Base-by-base conservation (phyloP, 2,329 filamentous ascomycete genomes). In the Fusarium sp. region DNA sequence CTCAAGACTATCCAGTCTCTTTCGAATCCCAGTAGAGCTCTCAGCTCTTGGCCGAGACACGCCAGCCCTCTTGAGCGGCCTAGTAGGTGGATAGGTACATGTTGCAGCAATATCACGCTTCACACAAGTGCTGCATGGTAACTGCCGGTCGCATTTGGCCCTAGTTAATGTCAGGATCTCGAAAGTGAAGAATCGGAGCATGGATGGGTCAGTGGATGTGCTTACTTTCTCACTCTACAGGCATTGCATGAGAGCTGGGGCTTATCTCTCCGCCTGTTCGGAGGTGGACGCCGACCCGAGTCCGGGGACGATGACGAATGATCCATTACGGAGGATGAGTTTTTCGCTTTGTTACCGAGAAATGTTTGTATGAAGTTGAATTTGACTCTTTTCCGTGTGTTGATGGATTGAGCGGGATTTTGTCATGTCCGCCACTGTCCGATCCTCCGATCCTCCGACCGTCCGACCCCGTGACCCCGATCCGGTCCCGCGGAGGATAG, bases 391-490 rank as follows among this genome's bases (percentile, higher is more conserved):
- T 30, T 20, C n/a, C 9, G 9, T 40, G 25, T 32, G 14, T 20
- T 61, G 35, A 27, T 10, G 32, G n/a, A 14, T 35, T n/a, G 30
- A 32, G 35, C 35, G 45, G 45, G 30, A 35, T 56, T 40, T 57
- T 64, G 17, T 35, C 27, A 57, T 17, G 22, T 33, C 35, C 45
- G 45, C 17, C 47, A 66, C 35, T 27, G 14, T 70, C 68, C 63
- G 68, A 70, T 61, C 64, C 52, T 67, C 64, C 63, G 67, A 72
- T 2, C 35, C 30, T 32, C 30, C 30, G 30, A 58, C 25, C 56
- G 15, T 63, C 66, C 52, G 63, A 43, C 20, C 60, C 50, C 59
- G 59, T 52, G 40, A 50, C 22, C n/a, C 59, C 43, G 59, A 52
- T 43, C 15, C 30, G 56, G 22, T 6, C 20, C 52, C 52, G 35